Conservation (phyloP, 2,329 filamentous ascomycete genomes). For the Xylariaceae sp. region DNA sequence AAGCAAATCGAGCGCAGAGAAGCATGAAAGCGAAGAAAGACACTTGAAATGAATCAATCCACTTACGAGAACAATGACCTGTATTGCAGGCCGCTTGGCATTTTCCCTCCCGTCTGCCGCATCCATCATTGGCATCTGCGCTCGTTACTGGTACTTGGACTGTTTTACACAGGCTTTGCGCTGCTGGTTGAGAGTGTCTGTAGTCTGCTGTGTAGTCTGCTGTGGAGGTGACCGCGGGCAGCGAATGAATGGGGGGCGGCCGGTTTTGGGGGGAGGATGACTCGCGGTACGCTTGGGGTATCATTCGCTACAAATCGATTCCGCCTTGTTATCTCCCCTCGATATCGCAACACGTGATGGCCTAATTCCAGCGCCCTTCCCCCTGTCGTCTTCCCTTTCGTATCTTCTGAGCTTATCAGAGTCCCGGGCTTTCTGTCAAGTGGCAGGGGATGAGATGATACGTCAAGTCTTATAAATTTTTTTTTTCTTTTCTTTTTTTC, state of each 20-base stretch:
- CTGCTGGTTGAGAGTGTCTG: background rate
- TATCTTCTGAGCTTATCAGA: background rate
- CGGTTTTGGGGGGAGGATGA: slow-evolving; percentile 2
- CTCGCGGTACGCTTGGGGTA: slow-evolving; percentile 12
- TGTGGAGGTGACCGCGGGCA: background rate
- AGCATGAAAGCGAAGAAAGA: background rate
- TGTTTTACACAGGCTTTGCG: background rate
- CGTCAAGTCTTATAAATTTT: background rate
- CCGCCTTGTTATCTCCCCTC: slow-evolving; percentile 12
- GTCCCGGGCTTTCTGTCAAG: background rate
- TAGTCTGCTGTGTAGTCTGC: background rate
- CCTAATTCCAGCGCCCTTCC: background rate
- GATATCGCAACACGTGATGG: slow-evolving; percentile 19
- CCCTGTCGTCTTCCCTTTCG: slow-evolving; percentile 1
- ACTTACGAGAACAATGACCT: slow-evolving; percentile 76
- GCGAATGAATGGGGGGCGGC: background rate
- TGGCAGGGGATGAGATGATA: background rate
- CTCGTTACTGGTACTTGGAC: slow-evolving; percentile 9
- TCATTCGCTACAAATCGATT: slow-evolving; percentile 16
- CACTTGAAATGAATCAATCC: slow-evolving; percentile 15
- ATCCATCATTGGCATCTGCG: slow-evolving; percentile 25
- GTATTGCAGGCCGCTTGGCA: slow-evolving; percentile 55
- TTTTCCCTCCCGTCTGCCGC: slow-evolving; percentile 22
- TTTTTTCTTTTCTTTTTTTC: too few species aligned
- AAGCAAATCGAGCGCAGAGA: slow-evolving; percentile 1